Conservation (phyloP, 805 yeast genomes). For the Spathaspora gorwiae region DNA sequence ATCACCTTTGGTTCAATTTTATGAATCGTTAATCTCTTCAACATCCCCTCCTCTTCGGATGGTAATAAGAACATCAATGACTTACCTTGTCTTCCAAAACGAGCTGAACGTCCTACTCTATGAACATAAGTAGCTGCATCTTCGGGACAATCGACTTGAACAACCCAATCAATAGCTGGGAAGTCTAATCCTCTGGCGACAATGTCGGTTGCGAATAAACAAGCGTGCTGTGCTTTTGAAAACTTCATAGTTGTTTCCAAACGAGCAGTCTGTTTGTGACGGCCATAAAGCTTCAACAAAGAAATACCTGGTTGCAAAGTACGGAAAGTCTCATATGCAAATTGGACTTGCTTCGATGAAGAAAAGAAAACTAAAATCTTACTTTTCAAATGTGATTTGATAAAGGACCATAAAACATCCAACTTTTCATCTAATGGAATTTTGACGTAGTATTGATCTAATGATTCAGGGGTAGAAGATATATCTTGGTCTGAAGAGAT, state of each 20-base stretch:
- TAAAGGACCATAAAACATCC: constrained; percentile 79
- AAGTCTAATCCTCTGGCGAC: constrained; percentile 91
- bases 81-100: constrained; percentile 81
- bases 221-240: constrained; percentile 71
- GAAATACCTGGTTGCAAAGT: constrained; percentile 91
- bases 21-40: constrained; percentile 55
- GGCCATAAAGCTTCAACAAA: constrained; percentile 77
- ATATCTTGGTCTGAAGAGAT: constrained; percentile 42
- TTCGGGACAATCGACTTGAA: constrained; percentile 89
- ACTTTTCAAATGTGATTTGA: constrained; percentile 73
- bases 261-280: constrained; percentile 86
- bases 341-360: constrained; percentile 88
- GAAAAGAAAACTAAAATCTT: constrained; percentile 82
- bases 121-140: constrained; percentile 86
- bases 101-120: constrained; percentile 85
- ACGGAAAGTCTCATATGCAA: constrained; percentile 79
- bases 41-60: constrained; percentile 72
- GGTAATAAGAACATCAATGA: constrained; percentile 82
- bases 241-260: constrained; percentile 78
- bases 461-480: constrained; percentile 72
- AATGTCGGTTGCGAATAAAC: constrained; percentile 84
- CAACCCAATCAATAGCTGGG: constrained; percentile 93
- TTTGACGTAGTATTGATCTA: constrained; percentile 78
- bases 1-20: constrained; percentile 68
- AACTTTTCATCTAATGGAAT: constrained; percentile 75